Evolutionary conservation across 2,329 filamentous ascomycete genomes (phyloP), one percentile per base, ranked within the genome.

Genomic region (Corniculantispora saksenae): DNA sequence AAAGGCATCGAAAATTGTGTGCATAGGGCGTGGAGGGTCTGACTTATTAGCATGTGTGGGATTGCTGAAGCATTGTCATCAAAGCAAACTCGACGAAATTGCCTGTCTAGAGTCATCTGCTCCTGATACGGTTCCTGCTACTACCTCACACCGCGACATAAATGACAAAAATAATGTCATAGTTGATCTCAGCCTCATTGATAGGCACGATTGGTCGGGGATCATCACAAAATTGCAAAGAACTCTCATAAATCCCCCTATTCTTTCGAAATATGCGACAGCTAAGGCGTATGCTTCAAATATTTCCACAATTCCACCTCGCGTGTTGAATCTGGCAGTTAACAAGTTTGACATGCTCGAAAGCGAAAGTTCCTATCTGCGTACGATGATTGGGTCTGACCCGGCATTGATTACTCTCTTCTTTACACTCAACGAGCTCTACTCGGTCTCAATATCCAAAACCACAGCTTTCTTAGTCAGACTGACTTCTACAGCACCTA

Each of bases 341-440:
- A 68, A 61, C 35, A 32, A 60, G 25, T 21, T 51, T 27, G 66
- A 69, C 59, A 51, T 69, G 40, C 65, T 69, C 43, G 57, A 50
- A 21, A 64, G 60, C 35, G 58, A 45, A 32, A 58, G 25, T 27
- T 48, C 66, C 45, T 63, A 69, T 43, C 61, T 69, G 43, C 48
- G 32, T 40, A 32, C 66, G 45, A 56, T 65, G 35, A 63, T 69
- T 53, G 65, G 66, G 47, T 23, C 65, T 29, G 60, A 68, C 15
- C 53, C 63, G 19, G 55, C 65, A 21, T 29, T 69, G 1, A 50
- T 68, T 25, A 69, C 68, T 48, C 58, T 68, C 21, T 61, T 68
- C 57, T 68, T 69, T 61, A 67, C 68, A n/a, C 59, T 69, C n/a
- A 63, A 68, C 63, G 68, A 69, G 35, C 59, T 69, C 50, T 69